These are phyloP conservation scores for Dioszegia crocea DNA, from an alignment of 768 basidiomycete species.

Conservation along the genomic window DNA sequence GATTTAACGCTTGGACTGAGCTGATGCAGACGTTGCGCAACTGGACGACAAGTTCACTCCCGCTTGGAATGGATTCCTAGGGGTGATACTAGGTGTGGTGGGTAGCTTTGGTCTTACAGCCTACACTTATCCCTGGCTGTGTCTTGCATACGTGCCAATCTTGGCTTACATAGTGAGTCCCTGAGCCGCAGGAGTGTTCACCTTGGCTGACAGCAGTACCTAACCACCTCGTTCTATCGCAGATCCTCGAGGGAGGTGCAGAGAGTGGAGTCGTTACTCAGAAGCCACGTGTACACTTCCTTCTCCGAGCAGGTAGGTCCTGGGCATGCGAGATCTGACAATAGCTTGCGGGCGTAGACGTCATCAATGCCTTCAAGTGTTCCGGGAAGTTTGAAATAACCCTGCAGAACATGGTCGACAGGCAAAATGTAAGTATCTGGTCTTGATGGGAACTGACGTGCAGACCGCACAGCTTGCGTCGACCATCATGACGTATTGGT, in stretches of 20 bases:
- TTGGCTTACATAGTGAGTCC: slow-evolving; percentile 17
- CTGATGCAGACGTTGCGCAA: background rate
- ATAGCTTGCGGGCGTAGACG: slow-evolving; percentile 28
- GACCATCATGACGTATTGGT: no score
- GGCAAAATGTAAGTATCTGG: no score
- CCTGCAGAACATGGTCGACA: background rate
- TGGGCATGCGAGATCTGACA: background rate
- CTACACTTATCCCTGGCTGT: slow-evolving; percentile 38
- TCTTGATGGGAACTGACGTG: no score
- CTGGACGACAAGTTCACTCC: background rate
- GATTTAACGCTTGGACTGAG: no score
- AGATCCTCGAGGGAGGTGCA: slow-evolving; percentile 36
- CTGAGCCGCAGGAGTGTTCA: background rate
- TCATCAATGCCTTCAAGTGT: slow-evolving; percentile 32
- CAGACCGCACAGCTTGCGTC: no score
- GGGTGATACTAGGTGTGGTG: slow-evolving; percentile 24
- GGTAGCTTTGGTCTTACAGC: slow-evolving; percentile 37
- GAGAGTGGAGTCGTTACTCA: slow-evolving; percentile 28
- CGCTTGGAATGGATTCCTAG: background rate
- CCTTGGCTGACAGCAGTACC: slow-evolving; percentile 25
- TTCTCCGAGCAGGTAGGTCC: slow-evolving; percentile 34
- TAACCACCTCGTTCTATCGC: slow-evolving; percentile 30
- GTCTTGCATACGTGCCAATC: slow-evolving; percentile 35
- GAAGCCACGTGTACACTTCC: slow-evolving; percentile 29
- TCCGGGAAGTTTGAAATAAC: slow-evolving; percentile 15